Base-by-base conservation (phyloP, 139 green algal species). In the Chlamydomonas eustigma region DNA sequence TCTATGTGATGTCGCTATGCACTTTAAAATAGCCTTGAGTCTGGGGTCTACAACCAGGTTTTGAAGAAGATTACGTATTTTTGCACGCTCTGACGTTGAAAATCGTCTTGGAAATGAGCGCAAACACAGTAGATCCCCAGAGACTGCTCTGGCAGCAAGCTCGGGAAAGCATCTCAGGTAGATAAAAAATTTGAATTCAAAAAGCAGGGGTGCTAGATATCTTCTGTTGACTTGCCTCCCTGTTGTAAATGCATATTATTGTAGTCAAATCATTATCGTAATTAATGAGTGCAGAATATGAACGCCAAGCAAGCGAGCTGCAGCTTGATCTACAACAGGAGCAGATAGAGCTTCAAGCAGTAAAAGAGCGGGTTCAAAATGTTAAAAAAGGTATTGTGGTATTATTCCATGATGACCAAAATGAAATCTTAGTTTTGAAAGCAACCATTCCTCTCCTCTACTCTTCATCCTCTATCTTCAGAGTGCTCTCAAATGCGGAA, bases 241-340 rank as follows among this genome's bases (percentile, higher is more conserved):
- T 18, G 12, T 18, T 58, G 18, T 58, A n/a, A 18, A 18, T 58
- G 44, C 44, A 18, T 18, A 58, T 58, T 12, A 18, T 58, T 58
- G n/a, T n/a, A n/a, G n/a, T n/a, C n/a, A n/a, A n/a, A n/a, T n/a
- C n/a, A n/a, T n/a, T n/a, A n/a, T n/a, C n/a, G n/a, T n/a, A n/a
- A n/a, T n/a, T n/a, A n/a, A n/a, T n/a, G n/a, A n/a, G n/a, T n/a
- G n/a, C 44, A 58, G 44, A 28, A 28, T 58, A 58, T 58, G 44
- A 58, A 18, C 44, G 18, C 18, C 44, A 58, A 58, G 44, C 44
- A 12, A 58, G 44, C 18, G 44, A 58, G 44, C 44, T 58, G 12
- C 44, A 58, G 44, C 44, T 58, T 12, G 44, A 58, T 58, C 44
- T 58, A 58, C 44, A 58, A 18, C 44, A 58, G 44, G 44, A 58